Percentiles rank a stretch among this genome's conserved stretches.
phyloP scores from a whole-genome alignment of 176 grass and related monocot species.

The Areca catechu region DNA sequence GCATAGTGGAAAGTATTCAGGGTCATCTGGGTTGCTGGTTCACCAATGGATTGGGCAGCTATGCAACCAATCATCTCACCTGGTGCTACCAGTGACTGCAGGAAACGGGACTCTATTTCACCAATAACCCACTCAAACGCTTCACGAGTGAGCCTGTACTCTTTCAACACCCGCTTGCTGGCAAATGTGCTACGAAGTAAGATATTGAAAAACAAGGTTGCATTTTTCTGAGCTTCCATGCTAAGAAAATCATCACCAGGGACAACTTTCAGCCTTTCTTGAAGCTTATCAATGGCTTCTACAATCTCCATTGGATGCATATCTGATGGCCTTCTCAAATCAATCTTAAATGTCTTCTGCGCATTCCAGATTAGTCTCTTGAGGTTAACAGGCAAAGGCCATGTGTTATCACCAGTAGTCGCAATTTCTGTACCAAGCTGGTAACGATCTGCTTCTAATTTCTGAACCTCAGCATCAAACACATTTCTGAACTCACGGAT shows the following conservation, averaged over 20 bases:
- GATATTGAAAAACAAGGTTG: constrained; percentile 95
- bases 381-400: constrained; percentile 95
- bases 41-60: constrained; percentile 94
- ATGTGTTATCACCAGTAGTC: constrained; percentile 75
- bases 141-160: constrained; percentile 86
- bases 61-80: constrained; percentile 99
- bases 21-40: constrained; percentile 96
- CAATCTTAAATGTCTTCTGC: constrained; percentile 95
- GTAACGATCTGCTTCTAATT: constrained; percentile 79
- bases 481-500: constrained; percentile 94
- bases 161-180: constrained; percentile 89
- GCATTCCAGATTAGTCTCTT: constrained; percentile 97
- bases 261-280: constrained; percentile 93
- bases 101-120: constrained; percentile 90
- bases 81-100: constrained; percentile 85
- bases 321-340: constrained; percentile 85
- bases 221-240: constrained; percentile 96
- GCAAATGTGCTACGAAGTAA: constrained; percentile 88
- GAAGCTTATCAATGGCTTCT: constrained; percentile 89
- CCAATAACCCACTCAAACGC: constrained; percentile 99
- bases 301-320: constrained; percentile 99
- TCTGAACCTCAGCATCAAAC: constrained; percentile 94
- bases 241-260: constrained; percentile 95
- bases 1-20: constrained; percentile 97
- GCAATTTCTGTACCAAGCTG: constrained; percentile 84